These are phyloP conservation scores for Malassezia brasiliensis DNA, from an alignment of 1,284 basidiomycete genomes.

Conservation along the genomic window DNA sequence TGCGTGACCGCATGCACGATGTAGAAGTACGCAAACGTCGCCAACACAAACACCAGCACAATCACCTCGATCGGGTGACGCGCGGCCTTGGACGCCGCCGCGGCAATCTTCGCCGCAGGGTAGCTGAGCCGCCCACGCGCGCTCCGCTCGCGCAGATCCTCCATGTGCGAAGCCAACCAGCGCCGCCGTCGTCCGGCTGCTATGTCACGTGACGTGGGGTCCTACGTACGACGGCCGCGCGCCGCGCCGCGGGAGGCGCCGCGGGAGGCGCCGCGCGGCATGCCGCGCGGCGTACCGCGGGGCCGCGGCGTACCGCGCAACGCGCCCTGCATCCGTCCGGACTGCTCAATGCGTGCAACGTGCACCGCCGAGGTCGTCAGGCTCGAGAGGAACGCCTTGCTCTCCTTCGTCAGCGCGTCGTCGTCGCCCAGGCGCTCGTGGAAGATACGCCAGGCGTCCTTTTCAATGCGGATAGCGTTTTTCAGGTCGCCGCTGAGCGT, in stretches of 20 bases:
- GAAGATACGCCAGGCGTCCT: conserved; percentile 42
- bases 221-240: too few relatives aligned
- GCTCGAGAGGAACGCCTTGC: conserved; percentile 36
- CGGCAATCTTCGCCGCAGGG: neutral
- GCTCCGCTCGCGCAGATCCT: neutral
- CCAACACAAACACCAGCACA: conserved; percentile 72
- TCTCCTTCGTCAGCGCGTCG: conserved; percentile 43
- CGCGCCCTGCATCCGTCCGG: conserved; percentile 4
- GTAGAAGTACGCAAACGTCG: conserved; percentile 84
- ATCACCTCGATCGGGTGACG: conserved; percentile 64
- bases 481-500: conserved; percentile 42
- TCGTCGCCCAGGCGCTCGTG: conserved; percentile 42
- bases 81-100: conserved; percentile 22
- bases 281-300: neutral
- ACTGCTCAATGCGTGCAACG: conserved; percentile 38
- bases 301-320: neutral
- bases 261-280: neutral
- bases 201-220: too few relatives aligned
- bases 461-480: conserved; percentile 37
- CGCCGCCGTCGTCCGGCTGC: too few relatives aligned
- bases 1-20: conserved; percentile 71
- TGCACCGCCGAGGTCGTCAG: conserved; percentile 42
- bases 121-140: neutral
- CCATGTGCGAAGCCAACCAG: neutral
- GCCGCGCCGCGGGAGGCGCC: too few relatives aligned